Percentiles rank a stretch among this genome's conserved stretches.
Evolutionary conservation across 2,329 filamentous ascomycete species (phyloP).

Genomic region (Ophiostoma montium): DNA sequence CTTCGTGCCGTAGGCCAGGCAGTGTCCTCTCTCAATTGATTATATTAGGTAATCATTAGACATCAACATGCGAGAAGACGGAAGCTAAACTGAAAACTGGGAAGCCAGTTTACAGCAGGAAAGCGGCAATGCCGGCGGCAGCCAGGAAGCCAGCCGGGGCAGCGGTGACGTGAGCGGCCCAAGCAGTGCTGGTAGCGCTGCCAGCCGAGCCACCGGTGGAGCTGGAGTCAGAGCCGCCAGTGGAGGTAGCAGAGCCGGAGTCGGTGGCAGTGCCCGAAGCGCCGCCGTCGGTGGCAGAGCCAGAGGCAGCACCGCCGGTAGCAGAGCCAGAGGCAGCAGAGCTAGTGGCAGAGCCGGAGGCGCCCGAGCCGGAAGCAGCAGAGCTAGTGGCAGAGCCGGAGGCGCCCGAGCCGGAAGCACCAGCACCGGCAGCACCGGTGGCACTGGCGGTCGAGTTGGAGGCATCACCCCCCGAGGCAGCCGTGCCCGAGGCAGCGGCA

Average conservation of each 20-base stretch:
- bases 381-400: too few species aligned
- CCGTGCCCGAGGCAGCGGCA: conserved; percentile 2
- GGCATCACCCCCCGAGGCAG: conserved; percentile 3
- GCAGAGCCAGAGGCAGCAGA: conserved; percentile 11
- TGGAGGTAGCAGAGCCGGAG: conserved; percentile 9
- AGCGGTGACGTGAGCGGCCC: conserved; percentile 24
- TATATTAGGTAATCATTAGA: not conserved
- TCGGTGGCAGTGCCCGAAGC: not conserved
- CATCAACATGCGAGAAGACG: not conserved
- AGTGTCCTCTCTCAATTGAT: not conserved
- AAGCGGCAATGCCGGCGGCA: conserved; percentile 33
- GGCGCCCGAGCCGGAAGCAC: conserved; percentile 4
- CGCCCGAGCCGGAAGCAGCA: conserved; percentile 8
- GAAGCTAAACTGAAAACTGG: not conserved
- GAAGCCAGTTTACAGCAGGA: conserved; percentile 29
- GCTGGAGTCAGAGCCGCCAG: not conserved
- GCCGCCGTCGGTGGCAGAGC: conserved; percentile 4
- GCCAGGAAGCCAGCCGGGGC: conserved; percentile 32
- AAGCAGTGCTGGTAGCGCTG: conserved; percentile 1
- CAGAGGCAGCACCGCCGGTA: not conserved
- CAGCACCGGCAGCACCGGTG: conserved; percentile 15
- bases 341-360: conserved; percentile 15
- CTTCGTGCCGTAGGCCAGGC: not conserved
- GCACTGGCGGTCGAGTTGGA: not conserved
- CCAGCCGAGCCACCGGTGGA: not conserved